Evolutionary conservation across 352 stramenopile genomes (phyloP), one percentile per base, ranked within the genome.

Genomic region (Phytopythium aichiense): DNA sequence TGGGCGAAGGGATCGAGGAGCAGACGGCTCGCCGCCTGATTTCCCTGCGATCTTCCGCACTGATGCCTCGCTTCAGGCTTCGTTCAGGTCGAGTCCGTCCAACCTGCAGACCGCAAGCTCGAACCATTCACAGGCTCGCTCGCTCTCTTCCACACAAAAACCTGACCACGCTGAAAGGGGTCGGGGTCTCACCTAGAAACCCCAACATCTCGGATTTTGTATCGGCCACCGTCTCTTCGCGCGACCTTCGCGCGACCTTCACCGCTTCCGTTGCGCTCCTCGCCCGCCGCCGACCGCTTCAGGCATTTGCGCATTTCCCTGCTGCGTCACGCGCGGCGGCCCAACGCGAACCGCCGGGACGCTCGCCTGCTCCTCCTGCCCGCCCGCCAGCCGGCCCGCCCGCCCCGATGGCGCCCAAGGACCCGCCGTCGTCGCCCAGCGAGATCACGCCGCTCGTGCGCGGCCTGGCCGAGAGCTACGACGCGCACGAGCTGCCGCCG

Each of bases 391-490:
- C 33, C 25, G 25, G 25, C 25, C n/a, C 16, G 18, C 18, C 30
- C 16, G 50, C 35, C 25, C 37, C 20, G 23, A 76, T 76, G 70
- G 49, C 61, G 30, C 56, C 59, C 55, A 72, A 68, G 68, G 56
- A 65, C 45, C 23, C 37, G 31, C 30, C 45, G 8, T 66, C 63
- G 31, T 52, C 40, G 20, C 42, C 67, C 31, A 67, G 60, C 15
- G 73, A 81, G 65, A 61, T 56, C 45, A 81, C 73, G 43, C 71
- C 70, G 61, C 61, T 81, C 7, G 65, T 77, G 43, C 46, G 8
- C 38, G 56, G 46, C 4, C 8, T 43, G 38, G 58, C n/a, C 33
- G 46, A 11, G 6, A 20, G 18, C 30, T 48, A 56, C n/a, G 54
- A 48, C 35, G 64, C 58, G n/a, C 16, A 2, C 8, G n/a, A 28